These are phyloP conservation scores for Fusarium chuoi DNA, from an alignment of 2,329 filamentous ascomycete species.

Conservation along the genomic window DNA sequence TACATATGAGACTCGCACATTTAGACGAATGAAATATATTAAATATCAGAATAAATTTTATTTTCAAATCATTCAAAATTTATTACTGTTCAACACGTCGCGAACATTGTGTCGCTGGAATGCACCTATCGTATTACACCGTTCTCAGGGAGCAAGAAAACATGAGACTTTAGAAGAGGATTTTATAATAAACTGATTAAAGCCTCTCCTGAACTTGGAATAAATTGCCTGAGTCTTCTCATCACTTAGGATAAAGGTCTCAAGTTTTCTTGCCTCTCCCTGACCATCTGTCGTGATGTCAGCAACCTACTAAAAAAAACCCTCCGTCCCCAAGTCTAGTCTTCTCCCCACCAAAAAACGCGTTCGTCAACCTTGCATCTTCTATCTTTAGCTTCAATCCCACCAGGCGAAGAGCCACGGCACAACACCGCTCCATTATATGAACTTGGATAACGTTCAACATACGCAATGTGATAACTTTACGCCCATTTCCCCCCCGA, in stretches of 20 bases:
- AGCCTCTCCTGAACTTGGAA: too few relatives aligned
- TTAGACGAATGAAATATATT: slow-evolving; percentile 8
- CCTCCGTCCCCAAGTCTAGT: not conserved
- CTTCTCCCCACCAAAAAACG: slow-evolving; percentile 38
- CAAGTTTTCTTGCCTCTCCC: too few relatives aligned
- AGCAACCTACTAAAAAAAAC: slow-evolving; percentile 38
- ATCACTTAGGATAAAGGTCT: too few relatives aligned
- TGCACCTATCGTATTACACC: slow-evolving; percentile 23
- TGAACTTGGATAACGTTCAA: slow-evolving; percentile 1
- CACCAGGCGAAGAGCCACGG: slow-evolving; percentile 18
- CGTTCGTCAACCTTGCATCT: slow-evolving; percentile 36
- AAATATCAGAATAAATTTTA: not conserved
- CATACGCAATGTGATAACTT: slow-evolving; percentile 37
- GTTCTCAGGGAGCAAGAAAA: too few relatives aligned
- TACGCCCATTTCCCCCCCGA: not conserved
- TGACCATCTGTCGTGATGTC: slow-evolving; percentile 33
- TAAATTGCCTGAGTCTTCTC: too few relatives aligned
- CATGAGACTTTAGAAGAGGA: too few relatives aligned
- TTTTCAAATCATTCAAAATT: not conserved
- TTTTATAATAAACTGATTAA: too few relatives aligned
- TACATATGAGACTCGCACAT: not conserved
- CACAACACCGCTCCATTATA: not conserved
- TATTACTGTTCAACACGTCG: not conserved
- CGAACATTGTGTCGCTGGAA: not conserved
- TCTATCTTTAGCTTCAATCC: slow-evolving; percentile 21